Percentiles rank a stretch among this genome's conserved stretches.
These are phyloP conservation scores for Cryphonectria nitschkei DNA, from an alignment of 2,329 filamentous ascomycete species.

Conservation along the genomic window DNA sequence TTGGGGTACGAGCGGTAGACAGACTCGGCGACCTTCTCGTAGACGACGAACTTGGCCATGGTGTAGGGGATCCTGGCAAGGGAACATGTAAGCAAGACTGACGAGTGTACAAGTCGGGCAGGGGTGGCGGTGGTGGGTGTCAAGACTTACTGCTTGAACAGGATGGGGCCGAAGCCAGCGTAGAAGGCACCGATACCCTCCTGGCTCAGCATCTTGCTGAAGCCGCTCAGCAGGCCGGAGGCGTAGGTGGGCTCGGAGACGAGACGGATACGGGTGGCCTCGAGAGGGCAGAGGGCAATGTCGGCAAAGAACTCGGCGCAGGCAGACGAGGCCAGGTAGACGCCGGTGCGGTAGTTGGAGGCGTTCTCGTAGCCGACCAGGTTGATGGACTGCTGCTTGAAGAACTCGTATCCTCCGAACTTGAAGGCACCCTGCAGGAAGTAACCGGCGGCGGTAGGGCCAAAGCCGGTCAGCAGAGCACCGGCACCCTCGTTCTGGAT, in stretches of 20 bases:
- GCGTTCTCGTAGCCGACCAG: conserved; percentile 76
- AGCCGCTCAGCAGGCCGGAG: conserved; percentile 76
- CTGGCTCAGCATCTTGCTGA: conserved; percentile 79
- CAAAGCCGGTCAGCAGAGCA: conserved; percentile 83
- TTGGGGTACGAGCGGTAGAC: conserved; percentile 33
- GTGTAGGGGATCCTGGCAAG: conserved; percentile 34
- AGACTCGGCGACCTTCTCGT: conserved; percentile 33
- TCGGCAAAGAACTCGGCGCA: conserved; percentile 72
- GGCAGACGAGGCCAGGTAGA: conserved; percentile 75
- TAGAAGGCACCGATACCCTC: conserved; percentile 89
- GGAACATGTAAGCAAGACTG: conserved; percentile 13
- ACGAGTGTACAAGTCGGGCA: background rate
- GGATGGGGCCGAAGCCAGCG: conserved; percentile 85
- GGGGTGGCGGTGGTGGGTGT: background rate
- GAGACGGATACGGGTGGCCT: conserved; percentile 92
- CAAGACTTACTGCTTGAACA: conserved; percentile 73
- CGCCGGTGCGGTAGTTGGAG: conserved; percentile 76
- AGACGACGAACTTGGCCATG: conserved; percentile 34
- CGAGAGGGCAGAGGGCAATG: conserved; percentile 86
- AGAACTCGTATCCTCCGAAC: conserved; percentile 94
- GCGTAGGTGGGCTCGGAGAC: conserved; percentile 88
- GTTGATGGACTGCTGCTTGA: conserved; percentile 92
- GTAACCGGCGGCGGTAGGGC: conserved; percentile 86
- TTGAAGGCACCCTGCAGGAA: conserved; percentile 94
- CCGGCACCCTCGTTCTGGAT: conserved; percentile 82